Evolutionary conservation across 169 alveolate genomes (phyloP), one percentile per base, ranked within the genome.

Genomic region (Plasmodium billcollinsi): DNA sequence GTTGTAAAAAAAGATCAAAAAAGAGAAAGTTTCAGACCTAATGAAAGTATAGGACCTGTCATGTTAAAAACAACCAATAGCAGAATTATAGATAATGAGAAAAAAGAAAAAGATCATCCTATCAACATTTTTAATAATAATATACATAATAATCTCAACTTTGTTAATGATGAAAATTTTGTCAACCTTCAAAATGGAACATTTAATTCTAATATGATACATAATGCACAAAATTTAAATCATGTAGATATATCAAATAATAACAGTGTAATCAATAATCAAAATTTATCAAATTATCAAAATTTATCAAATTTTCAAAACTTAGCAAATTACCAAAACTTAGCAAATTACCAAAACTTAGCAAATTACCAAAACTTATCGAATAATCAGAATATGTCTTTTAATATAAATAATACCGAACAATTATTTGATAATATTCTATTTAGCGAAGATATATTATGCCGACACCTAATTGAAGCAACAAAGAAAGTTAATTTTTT

Each of bases 1-100:
- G 29, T 66, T 20, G 54, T 66, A 24, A 78, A 78, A 50, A 76
- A 76, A 29, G 76, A 78, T 2, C 47, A 39, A 39, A 39, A 39
- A 14, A 45, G 39, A 21, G 76, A 66, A n/a, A 18, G 8, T 18
- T 47, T 78, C 54, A 18, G 15, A n/a, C 18, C 47, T 18, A 15
- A 24, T 47, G 14, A 26, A 50, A 29, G 45, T 74, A 61, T 5
- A 39, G 33, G 59, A 20, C 14, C 49, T 73, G 70, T 20, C 15
- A 73, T 15, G 24, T 43, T 15, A 11, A 29, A 24, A 12, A 24
- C 50, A 20, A 54, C 11, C 15, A 70, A 45, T 47, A 56, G 66
- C 2, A 29, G 18, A 18, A 33, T 14, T 71, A 18, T 21, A 54
- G 14, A 52, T 43, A 73, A 9, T 73, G 47, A 39, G 11, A 39